phyloP scores from a whole-genome alignment of 2,329 filamentous ascomycete species.

The Penicillium sp. region DNA sequence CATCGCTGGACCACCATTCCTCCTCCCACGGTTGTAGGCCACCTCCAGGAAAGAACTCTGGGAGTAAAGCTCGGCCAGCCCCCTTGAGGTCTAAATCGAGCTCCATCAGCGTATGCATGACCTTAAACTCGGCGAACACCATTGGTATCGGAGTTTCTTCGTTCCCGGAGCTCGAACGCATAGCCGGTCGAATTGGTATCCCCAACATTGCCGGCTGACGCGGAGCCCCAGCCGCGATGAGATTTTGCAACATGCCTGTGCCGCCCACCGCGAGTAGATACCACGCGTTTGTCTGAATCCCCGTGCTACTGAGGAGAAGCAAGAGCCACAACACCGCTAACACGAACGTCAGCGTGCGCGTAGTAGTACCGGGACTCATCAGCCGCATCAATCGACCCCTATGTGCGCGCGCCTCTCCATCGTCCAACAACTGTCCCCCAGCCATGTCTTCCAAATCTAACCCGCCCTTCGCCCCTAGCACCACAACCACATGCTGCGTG shows the following conservation, averaged over 20 bases:
- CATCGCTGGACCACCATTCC: slow-evolving; percentile 1
- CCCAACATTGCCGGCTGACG: neutral
- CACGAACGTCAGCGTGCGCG: neutral
- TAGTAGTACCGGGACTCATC: slow-evolving; percentile 6
- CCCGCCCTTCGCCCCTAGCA: slow-evolving; percentile 35
- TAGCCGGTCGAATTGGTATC: neutral
- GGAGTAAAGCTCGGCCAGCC: neutral
- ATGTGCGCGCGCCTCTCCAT: neutral
- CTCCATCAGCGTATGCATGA: slow-evolving; percentile 1
- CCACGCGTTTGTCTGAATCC: slow-evolving; percentile 42
- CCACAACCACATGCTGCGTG: slow-evolving; percentile 41
- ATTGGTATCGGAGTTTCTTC: neutral
- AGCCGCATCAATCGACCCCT: neutral
- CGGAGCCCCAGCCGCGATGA: neutral
- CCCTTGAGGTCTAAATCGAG: neutral
- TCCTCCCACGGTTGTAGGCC: neutral
- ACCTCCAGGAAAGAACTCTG: neutral
- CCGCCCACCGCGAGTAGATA: slow-evolving; percentile 43
- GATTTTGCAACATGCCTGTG: slow-evolving; percentile 20
- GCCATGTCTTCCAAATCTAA: slow-evolving; percentile 48
- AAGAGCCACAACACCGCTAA: slow-evolving; percentile 37
- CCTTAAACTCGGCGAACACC: neutral
- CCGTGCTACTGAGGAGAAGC: slow-evolving; percentile 43
- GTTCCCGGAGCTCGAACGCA: neutral
- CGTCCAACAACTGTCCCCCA: slow-evolving; percentile 15